Percentiles rank a stretch among this genome's conserved stretches.
Conservation (phyloP, 768 basidiomycete genomes). For the Termitomyces sp. region DNA sequence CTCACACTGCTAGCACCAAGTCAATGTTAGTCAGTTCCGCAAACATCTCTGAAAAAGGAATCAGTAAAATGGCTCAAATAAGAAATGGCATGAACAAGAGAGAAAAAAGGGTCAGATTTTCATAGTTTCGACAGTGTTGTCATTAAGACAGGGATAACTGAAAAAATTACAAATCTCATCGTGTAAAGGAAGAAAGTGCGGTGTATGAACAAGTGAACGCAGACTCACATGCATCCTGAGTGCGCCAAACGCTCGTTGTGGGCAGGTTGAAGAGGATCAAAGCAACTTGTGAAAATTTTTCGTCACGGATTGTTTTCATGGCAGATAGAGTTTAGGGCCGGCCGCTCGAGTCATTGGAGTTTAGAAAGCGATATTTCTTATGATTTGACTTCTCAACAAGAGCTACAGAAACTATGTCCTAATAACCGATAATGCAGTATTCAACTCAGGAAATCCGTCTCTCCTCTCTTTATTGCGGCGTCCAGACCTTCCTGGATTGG, state of each 20-base stretch:
- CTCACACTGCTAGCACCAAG: neutral
- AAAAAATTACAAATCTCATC: constrained; percentile 26
- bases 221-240: neutral
- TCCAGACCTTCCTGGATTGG: constrained; percentile 42
- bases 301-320: neutral
- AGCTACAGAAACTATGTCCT: neutral
- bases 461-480: constrained; percentile 42
- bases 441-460: constrained; percentile 35
- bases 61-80: neutral
- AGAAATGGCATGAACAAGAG: neutral
- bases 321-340: constrained; percentile 6
- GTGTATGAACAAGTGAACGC: neutral
- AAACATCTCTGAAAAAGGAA: neutral
- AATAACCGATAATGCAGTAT: neutral
- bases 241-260: neutral
- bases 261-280: neutral
- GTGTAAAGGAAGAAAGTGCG: neutral
- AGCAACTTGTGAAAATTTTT: neutral
- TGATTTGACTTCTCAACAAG: neutral
- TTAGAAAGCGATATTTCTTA: neutral
- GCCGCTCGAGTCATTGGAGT: neutral
- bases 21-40: too few species aligned
- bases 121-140: constrained; percentile 22
- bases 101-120: constrained; percentile 20
- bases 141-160: constrained; percentile 32